A percentile compares a stretch with the other conserved stretches of the same genome.
phyloP scores from a whole-genome alignment of 2,329 filamentous ascomycete genomes.

The Alternaria triticimaculans region DNA sequence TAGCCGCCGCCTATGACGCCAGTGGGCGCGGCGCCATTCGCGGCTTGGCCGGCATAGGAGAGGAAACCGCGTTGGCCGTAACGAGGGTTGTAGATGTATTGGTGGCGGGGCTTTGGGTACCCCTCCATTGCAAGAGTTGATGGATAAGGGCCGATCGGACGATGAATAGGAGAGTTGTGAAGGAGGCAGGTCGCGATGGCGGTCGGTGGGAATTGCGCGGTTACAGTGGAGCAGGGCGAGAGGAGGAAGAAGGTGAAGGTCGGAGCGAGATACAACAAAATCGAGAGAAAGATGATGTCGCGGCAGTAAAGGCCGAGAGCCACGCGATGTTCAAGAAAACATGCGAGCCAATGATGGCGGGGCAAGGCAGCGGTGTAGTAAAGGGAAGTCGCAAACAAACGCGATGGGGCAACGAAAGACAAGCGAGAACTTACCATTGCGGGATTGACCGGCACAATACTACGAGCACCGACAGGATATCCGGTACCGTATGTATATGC shows the following conservation, averaged over 20 bases:
- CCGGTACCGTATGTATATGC: constrained; percentile 21
- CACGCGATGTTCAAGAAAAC: background rate
- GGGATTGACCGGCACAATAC: constrained; percentile 24
- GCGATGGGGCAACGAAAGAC: constrained; percentile 16
- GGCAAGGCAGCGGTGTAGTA: constrained; percentile 19
- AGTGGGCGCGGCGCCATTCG: constrained; percentile 34
- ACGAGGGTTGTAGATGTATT: constrained; percentile 40
- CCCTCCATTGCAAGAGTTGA: constrained; percentile 22
- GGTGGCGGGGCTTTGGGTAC: constrained; percentile 40
- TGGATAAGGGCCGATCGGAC: background rate
- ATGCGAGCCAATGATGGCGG: constrained; percentile 15
- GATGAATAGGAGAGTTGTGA: background rate
- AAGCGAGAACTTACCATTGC: constrained; percentile 32
- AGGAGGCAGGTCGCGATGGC: background rate
- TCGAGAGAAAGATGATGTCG: constrained; percentile 6
- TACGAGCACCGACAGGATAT: constrained; percentile 23
- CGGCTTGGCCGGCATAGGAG: constrained; percentile 34
- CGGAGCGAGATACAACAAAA: constrained; percentile 2
- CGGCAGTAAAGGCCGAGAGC: background rate
- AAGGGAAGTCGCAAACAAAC: constrained; percentile 13
- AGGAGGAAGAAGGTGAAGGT: constrained; percentile 20
- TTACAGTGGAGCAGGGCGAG: constrained; percentile 2
- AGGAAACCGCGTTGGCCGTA: constrained; percentile 38
- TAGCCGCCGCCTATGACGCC: constrained; percentile 26
- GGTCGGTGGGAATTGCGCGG: background rate